These are phyloP conservation scores for Diatrype stigma DNA, from an alignment of 2,329 filamentous ascomycete genomes.

Conservation along the genomic window DNA sequence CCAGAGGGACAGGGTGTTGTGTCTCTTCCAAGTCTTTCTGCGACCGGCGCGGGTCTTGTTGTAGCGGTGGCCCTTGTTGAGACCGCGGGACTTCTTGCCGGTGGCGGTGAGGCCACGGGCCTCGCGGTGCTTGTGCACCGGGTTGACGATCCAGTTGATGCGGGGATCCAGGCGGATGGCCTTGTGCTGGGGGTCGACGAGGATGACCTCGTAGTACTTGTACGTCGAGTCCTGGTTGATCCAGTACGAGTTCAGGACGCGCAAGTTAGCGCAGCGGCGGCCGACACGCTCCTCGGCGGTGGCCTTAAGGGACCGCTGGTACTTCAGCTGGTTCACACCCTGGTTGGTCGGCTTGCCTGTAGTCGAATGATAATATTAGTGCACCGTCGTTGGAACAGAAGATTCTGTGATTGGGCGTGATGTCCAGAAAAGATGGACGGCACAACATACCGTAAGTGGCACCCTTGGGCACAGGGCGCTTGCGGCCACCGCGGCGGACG, in stretches of 20 bases:
- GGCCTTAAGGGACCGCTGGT: constrained; percentile 96
- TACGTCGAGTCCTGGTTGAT: constrained; percentile 99
- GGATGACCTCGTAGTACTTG: constrained; percentile 99
- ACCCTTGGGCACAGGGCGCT: constrained; percentile 94
- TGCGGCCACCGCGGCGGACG: constrained; percentile 97
- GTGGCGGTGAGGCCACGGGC: constrained; percentile 93
- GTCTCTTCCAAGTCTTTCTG: constrained; percentile 99
- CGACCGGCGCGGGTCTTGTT: constrained; percentile 96
- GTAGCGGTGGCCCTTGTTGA: constrained; percentile 99
- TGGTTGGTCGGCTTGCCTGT: constrained; percentile 99
- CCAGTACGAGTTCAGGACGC: constrained; percentile 99
- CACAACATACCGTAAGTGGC: constrained; percentile 90
- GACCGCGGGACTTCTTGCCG: constrained; percentile 98
- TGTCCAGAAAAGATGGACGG: too few species aligned
- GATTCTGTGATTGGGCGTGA: constrained; percentile 1
- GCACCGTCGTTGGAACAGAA: not conserved
- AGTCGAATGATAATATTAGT: constrained; percentile 12
- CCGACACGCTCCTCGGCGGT: constrained; percentile 99
- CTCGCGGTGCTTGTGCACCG: constrained; percentile 99
- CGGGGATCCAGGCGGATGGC: constrained; percentile 97
- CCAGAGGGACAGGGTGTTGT: constrained; percentile 99
- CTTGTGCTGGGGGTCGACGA: constrained; percentile 99
- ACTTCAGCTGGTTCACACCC: constrained; percentile 99
- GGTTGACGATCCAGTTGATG: constrained; percentile 99
- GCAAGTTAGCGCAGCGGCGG: constrained; percentile 96